Evolutionary conservation across 805 yeast species (phyloP), one percentile per base, ranked within the genome.

Genomic region (Teunomyces lycoperdinae): DNA sequence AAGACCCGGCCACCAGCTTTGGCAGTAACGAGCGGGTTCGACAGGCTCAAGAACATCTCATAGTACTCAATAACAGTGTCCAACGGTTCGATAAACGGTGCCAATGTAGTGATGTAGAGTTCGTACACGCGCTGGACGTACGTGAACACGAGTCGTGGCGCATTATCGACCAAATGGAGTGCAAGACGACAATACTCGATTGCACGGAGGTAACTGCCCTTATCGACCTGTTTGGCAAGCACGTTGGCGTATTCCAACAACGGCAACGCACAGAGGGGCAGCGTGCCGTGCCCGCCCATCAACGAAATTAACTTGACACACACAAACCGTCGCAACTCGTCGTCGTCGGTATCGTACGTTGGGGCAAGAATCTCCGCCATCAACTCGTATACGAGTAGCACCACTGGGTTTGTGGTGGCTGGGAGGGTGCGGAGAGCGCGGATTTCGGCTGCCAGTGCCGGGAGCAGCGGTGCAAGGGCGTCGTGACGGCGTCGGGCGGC

Each of bases 161-260:
- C 68, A 16, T 62, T 40, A 10, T 64, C 69, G n/a, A 75, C 56
- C 4, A 77, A 53, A 9, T 56, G 55, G 30, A 76, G 58, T 0
- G 78, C 77, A 14, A 74, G 59, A 41, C 66, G 70, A 7, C 71
- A 58, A 44, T 70, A 68, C 50, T 76, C 81, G 24, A 64, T 58
- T 0, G 80, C 75, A 13, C 68, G 64, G 10, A 63, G 53, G 17
- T 68, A 55, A n/a, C 67, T 65, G 11, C 56, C 55, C 5, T 59
- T 57, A 17, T 67, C 68, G 3, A 62, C 58, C 2, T 56, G 61
- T 9, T 54, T 55, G 5, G 62, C 64, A 16, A 66, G 57, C 14
- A 41, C 42, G 43, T 68, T 65, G 3, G 80, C 79, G 29, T 72
- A 52, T 9, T 73, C 63, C 0, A 78, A 50, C 42, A 76, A 57